Conservation (phyloP, 2,329 filamentous ascomycete species). For the Parastagonospora nodorum region DNA sequence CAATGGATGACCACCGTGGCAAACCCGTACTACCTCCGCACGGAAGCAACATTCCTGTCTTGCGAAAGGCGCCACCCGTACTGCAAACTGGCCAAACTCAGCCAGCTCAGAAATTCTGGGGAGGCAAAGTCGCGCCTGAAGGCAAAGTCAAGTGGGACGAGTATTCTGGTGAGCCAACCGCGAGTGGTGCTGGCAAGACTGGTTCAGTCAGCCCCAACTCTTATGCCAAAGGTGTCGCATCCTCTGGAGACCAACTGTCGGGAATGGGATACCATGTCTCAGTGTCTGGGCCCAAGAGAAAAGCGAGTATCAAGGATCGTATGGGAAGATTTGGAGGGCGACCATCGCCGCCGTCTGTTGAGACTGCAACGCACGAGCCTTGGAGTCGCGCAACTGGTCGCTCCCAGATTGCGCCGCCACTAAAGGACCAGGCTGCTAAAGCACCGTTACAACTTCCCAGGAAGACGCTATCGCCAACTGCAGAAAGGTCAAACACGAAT, state of each 20-base stretch:
- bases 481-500: conserved; percentile 18
- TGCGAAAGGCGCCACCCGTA: conserved; percentile 37
- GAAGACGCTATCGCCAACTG: conserved; percentile 29
- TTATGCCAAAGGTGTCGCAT: conserved; percentile 27
- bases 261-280: conserved; percentile 45
- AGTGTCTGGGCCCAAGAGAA: conserved; percentile 34
- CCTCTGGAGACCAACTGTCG: conserved; percentile 24
- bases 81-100: conserved; percentile 24
- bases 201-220: conserved; percentile 61
- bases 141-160: conserved; percentile 63
- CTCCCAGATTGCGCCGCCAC: conserved; percentile 65
- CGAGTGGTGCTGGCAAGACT: conserved; percentile 57
- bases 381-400: conserved; percentile 78
- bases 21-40: conserved; percentile 7
- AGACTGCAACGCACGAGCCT: conserved; percentile 55
- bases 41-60: conserved; percentile 40
- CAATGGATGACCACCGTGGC: conserved; percentile 45
- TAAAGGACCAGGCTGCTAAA: conserved; percentile 64
- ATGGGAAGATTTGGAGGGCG: conserved; percentile 30
- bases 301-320: conserved; percentile 38
- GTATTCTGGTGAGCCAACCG: conserved; percentile 68
- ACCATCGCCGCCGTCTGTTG: conserved; percentile 40
- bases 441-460: conserved; percentile 60
- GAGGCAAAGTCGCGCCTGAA: conserved; percentile 42
- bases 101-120: conserved; percentile 42